Evolutionary conservation across 305 asterid species (phyloP).

Genomic region (Andrographis paniculata): DNA sequence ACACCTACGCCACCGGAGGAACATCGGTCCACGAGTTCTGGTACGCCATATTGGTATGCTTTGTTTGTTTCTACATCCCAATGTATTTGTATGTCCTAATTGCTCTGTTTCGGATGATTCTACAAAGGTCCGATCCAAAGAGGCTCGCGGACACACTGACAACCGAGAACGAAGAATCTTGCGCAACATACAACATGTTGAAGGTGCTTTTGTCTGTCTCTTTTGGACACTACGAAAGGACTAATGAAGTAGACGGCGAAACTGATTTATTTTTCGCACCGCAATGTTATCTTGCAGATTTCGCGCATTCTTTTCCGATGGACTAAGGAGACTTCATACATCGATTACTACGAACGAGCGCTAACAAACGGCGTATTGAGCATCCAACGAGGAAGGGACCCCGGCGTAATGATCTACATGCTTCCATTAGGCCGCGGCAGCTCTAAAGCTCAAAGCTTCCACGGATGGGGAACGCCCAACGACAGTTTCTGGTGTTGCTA

Average conservation of each 20-base stretch:
- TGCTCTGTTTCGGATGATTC: not conserved
- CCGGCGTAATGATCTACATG: slow-evolving; percentile 90
- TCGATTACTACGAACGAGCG: slow-evolving; percentile 84
- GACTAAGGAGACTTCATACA: slow-evolving; percentile 82
- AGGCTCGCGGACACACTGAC: slow-evolving; percentile 51
- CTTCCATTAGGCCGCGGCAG: slow-evolving; percentile 67
- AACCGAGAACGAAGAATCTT: slow-evolving; percentile 83
- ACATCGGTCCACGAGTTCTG: slow-evolving; percentile 67
- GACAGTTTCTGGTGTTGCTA: slow-evolving; percentile 94
- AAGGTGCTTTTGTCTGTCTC: slow-evolving; percentile 63
- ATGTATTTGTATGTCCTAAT: too few species aligned
- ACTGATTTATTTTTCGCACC: too few species aligned
- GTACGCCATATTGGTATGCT: too few species aligned
- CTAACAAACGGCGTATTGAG: slow-evolving; percentile 78
- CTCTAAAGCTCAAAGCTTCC: slow-evolving; percentile 71
- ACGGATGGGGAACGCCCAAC: slow-evolving; percentile 65
- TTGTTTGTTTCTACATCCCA: too few species aligned
- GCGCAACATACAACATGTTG: slow-evolving; percentile 90
- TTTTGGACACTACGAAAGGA: too few species aligned
- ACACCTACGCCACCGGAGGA: slow-evolving; percentile 92
- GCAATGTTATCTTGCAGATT: slow-evolving; percentile 35
- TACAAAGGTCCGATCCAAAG: slow-evolving; percentile 64
- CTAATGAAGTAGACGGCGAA: too few species aligned
- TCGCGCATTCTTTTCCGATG: slow-evolving; percentile 77
- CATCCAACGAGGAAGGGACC: slow-evolving; percentile 81